These are phyloP conservation scores for Geranium incanum DNA, from an alignment of 441 rosid species.

Conservation along the genomic window DNA sequence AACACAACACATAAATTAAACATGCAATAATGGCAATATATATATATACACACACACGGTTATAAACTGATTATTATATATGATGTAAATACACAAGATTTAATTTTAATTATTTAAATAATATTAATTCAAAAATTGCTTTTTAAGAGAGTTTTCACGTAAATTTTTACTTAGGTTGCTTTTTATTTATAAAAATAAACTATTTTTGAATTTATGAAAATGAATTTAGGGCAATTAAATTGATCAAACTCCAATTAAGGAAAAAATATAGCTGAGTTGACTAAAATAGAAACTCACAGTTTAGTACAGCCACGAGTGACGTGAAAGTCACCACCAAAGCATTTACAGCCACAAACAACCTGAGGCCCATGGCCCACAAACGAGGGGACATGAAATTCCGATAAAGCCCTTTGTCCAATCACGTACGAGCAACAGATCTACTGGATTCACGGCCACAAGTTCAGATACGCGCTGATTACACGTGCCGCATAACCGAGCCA, in stretches of 20 bases:
- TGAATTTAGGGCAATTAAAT: no score
- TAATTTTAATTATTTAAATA: no score
- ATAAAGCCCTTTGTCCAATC: neutral
- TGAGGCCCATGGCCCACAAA: neutral
- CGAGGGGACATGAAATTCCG: neutral
- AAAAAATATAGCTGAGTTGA: neutral
- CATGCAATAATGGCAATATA: no score
- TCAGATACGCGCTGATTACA: neutral
- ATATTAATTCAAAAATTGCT: no score
- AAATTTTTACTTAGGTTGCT: no score
- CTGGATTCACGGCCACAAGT: neutral
- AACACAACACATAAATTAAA: no score
- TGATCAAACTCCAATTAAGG: neutral
- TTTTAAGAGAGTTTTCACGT: no score
- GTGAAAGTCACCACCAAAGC: neutral
- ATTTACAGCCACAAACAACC: neutral
- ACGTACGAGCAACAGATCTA: neutral
- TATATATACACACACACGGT: no score
- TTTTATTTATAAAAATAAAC: no score
- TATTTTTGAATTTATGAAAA: no score
- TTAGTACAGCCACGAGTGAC: neutral
- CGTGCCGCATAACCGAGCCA: neutral
- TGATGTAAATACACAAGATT: no score
- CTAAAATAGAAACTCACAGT: neutral
- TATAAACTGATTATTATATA: no score